A percentile compares a stretch with the other conserved stretches of the same genome.
Conservation (phyloP, 371 early-diverging fungal genomes). For the Mortierella sp. region DNA sequence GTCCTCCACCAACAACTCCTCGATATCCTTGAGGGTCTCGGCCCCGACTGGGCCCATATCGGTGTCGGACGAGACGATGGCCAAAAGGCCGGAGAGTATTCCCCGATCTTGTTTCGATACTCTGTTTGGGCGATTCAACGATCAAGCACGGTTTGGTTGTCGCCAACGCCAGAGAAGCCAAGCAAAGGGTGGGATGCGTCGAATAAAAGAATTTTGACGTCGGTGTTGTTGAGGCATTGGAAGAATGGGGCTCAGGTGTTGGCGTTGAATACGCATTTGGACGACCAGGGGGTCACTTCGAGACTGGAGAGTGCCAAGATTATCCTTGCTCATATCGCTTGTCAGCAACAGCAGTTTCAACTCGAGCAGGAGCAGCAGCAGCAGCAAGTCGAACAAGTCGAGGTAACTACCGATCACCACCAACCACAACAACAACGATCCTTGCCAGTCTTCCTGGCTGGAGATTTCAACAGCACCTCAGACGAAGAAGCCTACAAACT, state of each 20-base stretch:
- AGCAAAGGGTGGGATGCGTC: conserved; percentile 23
- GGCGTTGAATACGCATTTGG: conserved; percentile 24
- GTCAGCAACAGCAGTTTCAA: not conserved
- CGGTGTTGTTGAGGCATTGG: conserved; percentile 13
- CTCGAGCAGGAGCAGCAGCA: not conserved
- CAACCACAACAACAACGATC: not conserved
- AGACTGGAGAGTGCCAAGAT: conserved; percentile 22
- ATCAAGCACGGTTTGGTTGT: conserved; percentile 11
- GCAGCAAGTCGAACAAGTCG: not conserved
- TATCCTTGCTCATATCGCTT: conserved; percentile 11
- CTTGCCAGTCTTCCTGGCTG: conserved; percentile 15
- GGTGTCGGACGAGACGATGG: conserved; percentile 68
- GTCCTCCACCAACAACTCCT: conserved; percentile 62
- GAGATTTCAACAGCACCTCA: conserved; percentile 21
- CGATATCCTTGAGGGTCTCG: conserved; percentile 62
- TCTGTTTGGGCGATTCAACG: conserved; percentile 4
- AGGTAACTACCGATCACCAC: not conserved
- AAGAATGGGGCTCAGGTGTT: not conserved
- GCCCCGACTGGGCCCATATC: conserved; percentile 65
- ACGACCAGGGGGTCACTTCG: conserved; percentile 12
- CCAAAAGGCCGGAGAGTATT: conserved; percentile 62
- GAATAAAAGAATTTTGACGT: conserved; percentile 18
- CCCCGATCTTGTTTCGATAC: conserved; percentile 19
- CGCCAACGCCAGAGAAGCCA: conserved; percentile 11
- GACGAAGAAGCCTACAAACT: conserved; percentile 20